These are phyloP conservation scores for Corchorus olitorius DNA, from an alignment of 345 rosid genomes.

Conservation along the genomic window DNA sequence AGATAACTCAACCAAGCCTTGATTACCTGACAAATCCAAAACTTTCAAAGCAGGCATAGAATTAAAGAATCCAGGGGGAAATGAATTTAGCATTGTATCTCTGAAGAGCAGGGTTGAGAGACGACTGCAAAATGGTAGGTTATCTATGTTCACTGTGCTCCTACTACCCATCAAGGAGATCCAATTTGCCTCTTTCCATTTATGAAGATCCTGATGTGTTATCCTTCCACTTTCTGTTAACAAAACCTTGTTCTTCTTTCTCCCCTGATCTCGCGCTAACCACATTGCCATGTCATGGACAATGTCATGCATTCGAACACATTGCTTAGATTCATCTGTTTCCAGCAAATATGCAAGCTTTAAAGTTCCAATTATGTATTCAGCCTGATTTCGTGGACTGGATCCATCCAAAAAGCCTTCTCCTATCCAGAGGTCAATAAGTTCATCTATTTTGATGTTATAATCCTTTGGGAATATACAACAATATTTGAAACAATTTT, in stretches of 20 bases:
- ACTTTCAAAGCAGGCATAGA: not conserved
- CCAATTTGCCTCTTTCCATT: not conserved
- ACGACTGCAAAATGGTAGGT: not conserved
- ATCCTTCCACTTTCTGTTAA: not conserved
- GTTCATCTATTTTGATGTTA: not conserved
- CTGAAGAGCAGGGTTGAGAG: not conserved
- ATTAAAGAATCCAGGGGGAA: not conserved
- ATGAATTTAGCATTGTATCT: not conserved
- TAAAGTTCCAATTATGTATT: conserved; percentile 4
- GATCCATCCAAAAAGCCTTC: conserved; percentile 23
- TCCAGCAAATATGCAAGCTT: conserved; percentile 28
- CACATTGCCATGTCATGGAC: conserved; percentile 30
- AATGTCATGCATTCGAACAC: conserved; percentile 25
- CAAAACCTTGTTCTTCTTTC: not conserved
- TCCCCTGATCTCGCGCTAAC: not conserved
- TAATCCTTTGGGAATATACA: conserved; percentile 23
- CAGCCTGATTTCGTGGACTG: not conserved
- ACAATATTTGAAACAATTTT: conserved; percentile 20
- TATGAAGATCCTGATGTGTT: not conserved
- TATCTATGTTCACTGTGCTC: not conserved
- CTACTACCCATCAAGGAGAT: not conserved
- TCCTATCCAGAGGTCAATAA: conserved; percentile 27
- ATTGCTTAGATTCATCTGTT: not conserved
- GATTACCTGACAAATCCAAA: not conserved
- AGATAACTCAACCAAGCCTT: not conserved